phyloP scores from a whole-genome alignment of 257 asterid species.

The Osmanthus fragrans region DNA sequence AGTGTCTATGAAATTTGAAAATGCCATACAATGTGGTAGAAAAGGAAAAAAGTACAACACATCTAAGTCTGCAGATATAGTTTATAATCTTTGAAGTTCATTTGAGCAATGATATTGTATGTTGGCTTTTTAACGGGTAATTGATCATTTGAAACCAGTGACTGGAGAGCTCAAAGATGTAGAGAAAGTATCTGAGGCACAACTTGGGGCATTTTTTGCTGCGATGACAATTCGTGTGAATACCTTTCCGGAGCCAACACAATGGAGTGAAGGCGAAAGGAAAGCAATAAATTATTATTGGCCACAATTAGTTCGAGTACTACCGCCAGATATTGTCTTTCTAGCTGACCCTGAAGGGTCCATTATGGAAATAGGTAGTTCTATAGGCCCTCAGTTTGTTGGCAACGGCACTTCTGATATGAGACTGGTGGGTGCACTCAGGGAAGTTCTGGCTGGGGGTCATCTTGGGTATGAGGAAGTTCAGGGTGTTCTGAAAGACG shows the following conservation, averaged over 20 bases:
- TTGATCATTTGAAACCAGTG: slow-evolving; percentile 39
- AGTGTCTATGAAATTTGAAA: neutral
- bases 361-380: slow-evolving; percentile 73
- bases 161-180: slow-evolving; percentile 80
- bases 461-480: slow-evolving; percentile 98
- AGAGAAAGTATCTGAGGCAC: slow-evolving; percentile 77
- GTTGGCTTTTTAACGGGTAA: slow-evolving; percentile 6
- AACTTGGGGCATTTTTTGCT: slow-evolving; percentile 89
- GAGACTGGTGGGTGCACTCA: slow-evolving; percentile 95
- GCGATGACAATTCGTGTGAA: slow-evolving; percentile 96
- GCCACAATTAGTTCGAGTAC: slow-evolving; percentile 72
- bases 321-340: slow-evolving; percentile 80
- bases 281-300: slow-evolving; percentile 77
- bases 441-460: slow-evolving; percentile 96
- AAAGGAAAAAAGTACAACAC: neutral
- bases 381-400: slow-evolving; percentile 73
- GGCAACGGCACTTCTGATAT: slow-evolving; percentile 82
- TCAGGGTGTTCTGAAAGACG: slow-evolving; percentile 84
- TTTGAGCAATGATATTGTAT: neutral
- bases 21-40: neutral
- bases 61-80: neutral
- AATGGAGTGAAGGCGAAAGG: slow-evolving; percentile 98
- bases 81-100: neutral
- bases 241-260: slow-evolving; percentile 88
- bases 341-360: slow-evolving; percentile 96